Evolutionary conservation across 371 early-diverging fungal genomes (phyloP).

Genomic region (Lichtheimia ornata): DNA sequence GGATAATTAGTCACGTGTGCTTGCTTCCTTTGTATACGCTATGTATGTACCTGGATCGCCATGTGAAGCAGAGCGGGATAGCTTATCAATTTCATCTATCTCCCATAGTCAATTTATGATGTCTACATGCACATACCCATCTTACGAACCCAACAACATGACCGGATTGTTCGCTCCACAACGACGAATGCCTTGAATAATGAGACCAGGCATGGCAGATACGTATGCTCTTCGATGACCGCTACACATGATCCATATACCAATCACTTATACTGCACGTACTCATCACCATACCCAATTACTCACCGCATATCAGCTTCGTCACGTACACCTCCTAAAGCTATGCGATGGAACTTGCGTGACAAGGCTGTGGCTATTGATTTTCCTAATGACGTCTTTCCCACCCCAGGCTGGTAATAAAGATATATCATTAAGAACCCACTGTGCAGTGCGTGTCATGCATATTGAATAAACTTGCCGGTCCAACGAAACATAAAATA

Average conservation of each 20-base stretch:
- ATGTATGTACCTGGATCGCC: slow-evolving; percentile 68
- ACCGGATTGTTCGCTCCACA: slow-evolving; percentile 80
- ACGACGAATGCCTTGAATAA: slow-evolving; percentile 72
- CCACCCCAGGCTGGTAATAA: slow-evolving; percentile 63
- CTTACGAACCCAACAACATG: slow-evolving; percentile 58
- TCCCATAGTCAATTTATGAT: neutral
- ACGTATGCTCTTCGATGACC: slow-evolving; percentile 91
- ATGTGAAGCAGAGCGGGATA: slow-evolving; percentile 58
- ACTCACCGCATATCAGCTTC: slow-evolving; percentile 75
- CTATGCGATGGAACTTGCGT: slow-evolving; percentile 79
- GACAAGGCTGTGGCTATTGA: slow-evolving; percentile 78
- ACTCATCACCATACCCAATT: too few species aligned
- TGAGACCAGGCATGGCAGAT: slow-evolving; percentile 83
- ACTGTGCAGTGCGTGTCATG: neutral
- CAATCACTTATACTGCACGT: neutral
- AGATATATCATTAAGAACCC: neutral
- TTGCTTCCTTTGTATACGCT: neutral
- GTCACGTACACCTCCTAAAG: slow-evolving; percentile 85
- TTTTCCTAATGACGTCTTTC: slow-evolving; percentile 82
- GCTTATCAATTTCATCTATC: slow-evolving; percentile 85
- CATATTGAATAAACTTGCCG: slow-evolving; percentile 23
- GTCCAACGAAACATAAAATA: slow-evolving; percentile 79
- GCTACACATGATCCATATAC: slow-evolving; percentile 24
- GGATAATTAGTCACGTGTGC: neutral
- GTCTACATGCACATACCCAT: neutral